Evolutionary conservation across 2,329 filamentous ascomycete species (phyloP).

Genomic region (Fusarium tjaetaba): DNA sequence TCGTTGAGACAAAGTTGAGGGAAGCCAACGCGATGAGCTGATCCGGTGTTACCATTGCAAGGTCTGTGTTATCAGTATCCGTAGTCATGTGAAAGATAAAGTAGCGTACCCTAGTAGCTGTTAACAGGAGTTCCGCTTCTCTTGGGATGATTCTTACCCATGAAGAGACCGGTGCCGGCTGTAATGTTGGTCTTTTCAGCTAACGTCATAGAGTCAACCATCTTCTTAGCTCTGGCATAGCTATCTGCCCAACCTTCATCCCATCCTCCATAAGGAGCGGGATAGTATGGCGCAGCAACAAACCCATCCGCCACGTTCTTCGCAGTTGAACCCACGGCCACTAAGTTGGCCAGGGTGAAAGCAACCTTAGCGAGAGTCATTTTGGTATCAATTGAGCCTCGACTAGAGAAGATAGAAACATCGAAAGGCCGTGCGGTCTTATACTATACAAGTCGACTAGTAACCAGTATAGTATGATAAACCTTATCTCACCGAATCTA

Average conservation of each 20-base stretch:
- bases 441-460: slow-evolving; percentile 10
- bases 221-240: slow-evolving; percentile 72
- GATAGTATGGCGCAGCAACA: slow-evolving; percentile 70
- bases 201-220: slow-evolving; percentile 80
- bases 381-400: background rate
- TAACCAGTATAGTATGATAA: background rate
- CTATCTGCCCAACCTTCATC: slow-evolving; percentile 72
- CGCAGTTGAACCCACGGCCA: background rate
- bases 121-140: background rate
- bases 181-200: slow-evolving; percentile 85
- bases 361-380: slow-evolving; percentile 2
- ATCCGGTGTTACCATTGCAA: slow-evolving; percentile 82
- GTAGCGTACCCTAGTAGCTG: slow-evolving; percentile 17
- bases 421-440: background rate
- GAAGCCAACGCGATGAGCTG: slow-evolving; percentile 74
- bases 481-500: background rate
- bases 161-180: slow-evolving; percentile 74
- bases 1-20: slow-evolving; percentile 79
- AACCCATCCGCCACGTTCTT: slow-evolving; percentile 35
- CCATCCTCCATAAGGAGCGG: slow-evolving; percentile 78
- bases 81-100: rapidly evolving
- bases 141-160: slow-evolving; percentile 58
- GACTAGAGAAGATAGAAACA: background rate
- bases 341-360: background rate
- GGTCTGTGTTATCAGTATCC: slow-evolving; percentile 53